These are phyloP conservation scores for Grosmannia huntii DNA, from an alignment of 2,329 filamentous ascomycete genomes.

Conservation along the genomic window DNA sequence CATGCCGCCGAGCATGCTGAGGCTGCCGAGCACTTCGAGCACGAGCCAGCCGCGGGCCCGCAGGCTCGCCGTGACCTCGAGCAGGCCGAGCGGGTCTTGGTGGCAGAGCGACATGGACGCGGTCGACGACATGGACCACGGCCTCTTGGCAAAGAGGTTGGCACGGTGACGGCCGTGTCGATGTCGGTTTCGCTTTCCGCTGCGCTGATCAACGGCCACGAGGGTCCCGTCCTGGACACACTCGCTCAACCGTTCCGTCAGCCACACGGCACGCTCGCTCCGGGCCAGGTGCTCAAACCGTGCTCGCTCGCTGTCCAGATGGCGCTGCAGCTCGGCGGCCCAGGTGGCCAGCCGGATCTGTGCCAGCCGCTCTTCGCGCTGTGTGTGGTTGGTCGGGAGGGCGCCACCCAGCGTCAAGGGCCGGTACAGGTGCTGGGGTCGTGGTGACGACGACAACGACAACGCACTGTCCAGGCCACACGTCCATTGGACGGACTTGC, in stretches of 20 bases:
- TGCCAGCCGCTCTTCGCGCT: constrained; percentile 21
- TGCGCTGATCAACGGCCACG: constrained; percentile 28
- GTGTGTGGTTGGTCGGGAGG: constrained; percentile 22
- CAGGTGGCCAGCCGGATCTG: constrained; percentile 63
- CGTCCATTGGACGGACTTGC: constrained; percentile 63
- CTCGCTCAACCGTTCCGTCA: constrained; percentile 52
- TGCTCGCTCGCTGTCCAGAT: constrained; percentile 59
- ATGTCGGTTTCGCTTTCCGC: neutral
- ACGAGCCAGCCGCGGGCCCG: constrained; percentile 52
- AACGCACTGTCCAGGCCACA: constrained; percentile 7
- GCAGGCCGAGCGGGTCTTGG: constrained; percentile 68
- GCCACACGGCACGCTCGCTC: constrained; percentile 54
- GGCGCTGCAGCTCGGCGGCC: constrained; percentile 69
- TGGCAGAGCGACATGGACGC: constrained; percentile 33
- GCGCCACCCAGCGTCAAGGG: constrained; percentile 1
- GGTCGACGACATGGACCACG: neutral
- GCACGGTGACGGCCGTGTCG: neutral
- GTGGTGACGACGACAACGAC: neutral
- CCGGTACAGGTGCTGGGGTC: constrained; percentile 11
- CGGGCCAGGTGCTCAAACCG: constrained; percentile 51
- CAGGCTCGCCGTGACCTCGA: constrained; percentile 55
- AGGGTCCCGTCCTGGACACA: constrained; percentile 53
- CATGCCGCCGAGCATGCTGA: constrained; percentile 62
- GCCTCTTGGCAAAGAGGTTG: neutral
- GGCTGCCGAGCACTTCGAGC: constrained; percentile 60